Base-by-base conservation (phyloP, 2,329 filamentous ascomycete species). In the Akanthomyces muscarius region DNA sequence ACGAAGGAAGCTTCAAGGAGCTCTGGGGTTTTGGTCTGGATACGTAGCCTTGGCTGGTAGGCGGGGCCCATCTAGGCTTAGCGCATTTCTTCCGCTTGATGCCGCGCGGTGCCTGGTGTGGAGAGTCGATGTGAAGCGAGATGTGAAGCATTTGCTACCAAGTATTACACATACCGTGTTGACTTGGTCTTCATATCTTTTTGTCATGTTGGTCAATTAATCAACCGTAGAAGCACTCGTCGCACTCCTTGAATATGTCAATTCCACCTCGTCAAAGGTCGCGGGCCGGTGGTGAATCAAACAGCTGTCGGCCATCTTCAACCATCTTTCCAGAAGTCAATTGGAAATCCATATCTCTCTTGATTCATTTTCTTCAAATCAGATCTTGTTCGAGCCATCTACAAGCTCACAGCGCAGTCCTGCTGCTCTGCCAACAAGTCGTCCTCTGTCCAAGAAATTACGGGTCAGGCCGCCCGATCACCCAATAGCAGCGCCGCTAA, bases 31-130 rank as follows among this genome's bases (percentile, higher is more conserved):
- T 53, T 59, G 62, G 50, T 54, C 54, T 63, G 61, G 62, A 63
- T 63, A 63, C 62, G 62, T 63, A 54, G 62, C 62, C 62, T 63
- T 54, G 47, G 30, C 47, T 52, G 55, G 42, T 52, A 47, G 61
- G 54, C 3, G 54, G 47, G 41, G 38, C 54, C 48, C 6, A 28
- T 59, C 25, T 60, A 16, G 55, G 62, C 42, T 60, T 63, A 63
- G 62, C 55, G 62, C 25, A 11, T 13, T 57, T 51, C 6, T 51
- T n/a, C 8, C 5, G 5, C 21, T 23, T 3, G 44, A 10, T 36
- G 41, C 54, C 36, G 28, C 42, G 54, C 18, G 25, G 54, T 57
- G 44, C 54, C 28, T 59, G 44, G 54, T 45, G 59, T 62, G 59
- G 42, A 47, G 42, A 55, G 51, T 25, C 41, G 18, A 55, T 18